Evolutionary conservation across 2,329 filamentous ascomycete species (phyloP).

Genomic region (Colletotrichum lindemuthianum): DNA sequence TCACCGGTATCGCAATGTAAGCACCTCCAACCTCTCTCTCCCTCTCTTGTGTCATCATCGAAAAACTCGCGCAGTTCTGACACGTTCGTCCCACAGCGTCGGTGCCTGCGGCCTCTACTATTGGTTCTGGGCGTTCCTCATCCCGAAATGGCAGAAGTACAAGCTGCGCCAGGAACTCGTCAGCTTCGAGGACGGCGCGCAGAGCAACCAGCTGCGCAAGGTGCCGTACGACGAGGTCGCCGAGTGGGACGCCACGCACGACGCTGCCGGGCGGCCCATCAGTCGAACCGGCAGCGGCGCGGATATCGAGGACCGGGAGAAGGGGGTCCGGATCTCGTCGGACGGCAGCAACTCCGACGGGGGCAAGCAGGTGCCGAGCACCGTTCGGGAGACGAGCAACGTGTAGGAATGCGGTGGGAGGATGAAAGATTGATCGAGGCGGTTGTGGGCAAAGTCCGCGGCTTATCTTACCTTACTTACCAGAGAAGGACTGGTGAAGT

Average conservation of each 20-base stretch:
- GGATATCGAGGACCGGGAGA: background rate
- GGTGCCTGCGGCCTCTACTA: conserved; percentile 67
- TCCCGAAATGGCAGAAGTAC: conserved; percentile 64
- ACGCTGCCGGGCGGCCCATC: conserved; percentile 51
- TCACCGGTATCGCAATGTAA: conserved; percentile 72
- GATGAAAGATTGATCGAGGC: too few relatives aligned
- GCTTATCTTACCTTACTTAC: background rate
- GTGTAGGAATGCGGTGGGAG: background rate
- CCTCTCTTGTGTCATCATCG: background rate
- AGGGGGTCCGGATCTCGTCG: conserved; percentile 1
- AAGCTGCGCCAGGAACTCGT: conserved; percentile 62
- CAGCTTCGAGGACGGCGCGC: conserved; percentile 49
- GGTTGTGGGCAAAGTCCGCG: background rate
- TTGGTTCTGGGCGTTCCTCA: conserved; percentile 63
- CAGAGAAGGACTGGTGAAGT: too few relatives aligned
- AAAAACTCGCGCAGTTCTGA: background rate
- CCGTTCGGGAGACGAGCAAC: background rate
- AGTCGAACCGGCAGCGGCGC: background rate
- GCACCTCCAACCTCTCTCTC: conserved; percentile 47
- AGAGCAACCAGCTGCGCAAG: conserved; percentile 59
- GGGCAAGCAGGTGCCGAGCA: background rate
- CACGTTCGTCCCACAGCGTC: conserved; percentile 49
- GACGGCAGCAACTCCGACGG: conserved; percentile 4
- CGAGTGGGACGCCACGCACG: conserved; percentile 68
- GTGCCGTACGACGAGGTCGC: conserved; percentile 60